Conservation (phyloP, 2,329 filamentous ascomycete species). For the Colletotrichum sp. region DNA sequence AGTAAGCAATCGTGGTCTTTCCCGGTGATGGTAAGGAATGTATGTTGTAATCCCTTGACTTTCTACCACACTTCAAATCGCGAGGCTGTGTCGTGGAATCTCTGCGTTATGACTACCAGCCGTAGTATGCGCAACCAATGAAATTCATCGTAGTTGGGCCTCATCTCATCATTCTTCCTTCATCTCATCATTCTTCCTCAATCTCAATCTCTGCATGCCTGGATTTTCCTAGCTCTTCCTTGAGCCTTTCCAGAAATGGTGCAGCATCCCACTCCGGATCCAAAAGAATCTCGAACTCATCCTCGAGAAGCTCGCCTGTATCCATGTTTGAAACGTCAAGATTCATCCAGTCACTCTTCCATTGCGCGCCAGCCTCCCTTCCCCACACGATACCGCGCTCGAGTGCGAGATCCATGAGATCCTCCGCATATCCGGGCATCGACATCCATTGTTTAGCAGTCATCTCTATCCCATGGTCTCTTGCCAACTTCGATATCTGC, state of each 20-base stretch:
- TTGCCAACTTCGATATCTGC: background rate
- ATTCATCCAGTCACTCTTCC: background rate
- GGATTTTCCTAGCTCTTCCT: no score
- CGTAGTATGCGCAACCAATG: no score
- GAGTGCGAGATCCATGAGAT: background rate
- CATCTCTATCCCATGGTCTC: background rate
- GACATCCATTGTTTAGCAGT: accelerated
- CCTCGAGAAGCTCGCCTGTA: background rate
- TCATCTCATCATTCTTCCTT: no score
- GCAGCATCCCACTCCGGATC: constrained; percentile 44
- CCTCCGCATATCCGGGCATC: background rate
- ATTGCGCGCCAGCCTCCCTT: background rate
- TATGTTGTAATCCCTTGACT: no score
- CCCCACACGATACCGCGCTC: background rate
- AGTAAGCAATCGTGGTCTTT: no score
- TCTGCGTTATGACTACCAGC: no score
- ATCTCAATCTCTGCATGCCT: no score
- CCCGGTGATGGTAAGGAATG: no score
- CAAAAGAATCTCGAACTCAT: background rate
- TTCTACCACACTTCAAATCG: no score
- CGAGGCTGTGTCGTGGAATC: no score
- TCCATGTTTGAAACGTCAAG: background rate
- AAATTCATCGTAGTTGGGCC: no score
- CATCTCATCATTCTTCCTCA: no score
- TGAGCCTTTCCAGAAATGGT: accelerated